Evolutionary conservation across 2,329 filamentous ascomycete species (phyloP), one percentile per base, ranked within the genome.

Genomic region (Rosellinia necatrix): DNA sequence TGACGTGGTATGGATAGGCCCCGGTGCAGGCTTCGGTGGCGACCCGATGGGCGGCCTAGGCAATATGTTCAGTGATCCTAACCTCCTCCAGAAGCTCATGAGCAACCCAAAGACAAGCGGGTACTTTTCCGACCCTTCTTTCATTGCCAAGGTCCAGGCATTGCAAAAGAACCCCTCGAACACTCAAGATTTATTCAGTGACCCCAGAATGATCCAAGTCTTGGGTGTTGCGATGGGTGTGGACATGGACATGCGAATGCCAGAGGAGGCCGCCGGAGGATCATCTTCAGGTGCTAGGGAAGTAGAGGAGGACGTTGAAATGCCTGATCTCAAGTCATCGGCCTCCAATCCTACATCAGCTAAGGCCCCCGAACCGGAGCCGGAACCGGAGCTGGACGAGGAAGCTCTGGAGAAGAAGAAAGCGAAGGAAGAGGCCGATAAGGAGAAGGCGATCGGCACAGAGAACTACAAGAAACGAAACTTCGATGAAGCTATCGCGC

Each of bases 401-500:
- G 94, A 97, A 73, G 83, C 87, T 0, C 72, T 86, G 53, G 90
- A 89, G 59, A 92, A 92, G 76, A 90, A 90, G 77, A 90, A 94
- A 80, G 91, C 91, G 35, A 96, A 97, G 80, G 90, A 88, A 69
- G 91, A 89, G 61, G 94, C 92, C 40, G 94, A 99, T 67, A 90
- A 92, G 72, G 90, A 97, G 77, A 99, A 99, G 85, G 90, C 88
- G 25, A 80, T 96, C 54, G 94, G 94, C 55, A 99, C 93, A 12
- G 91, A 94, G 66, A 88, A 88, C 74, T 99, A 99, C 83, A 99
- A 99, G 87, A 97, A 97, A 84, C 88, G 91, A 66, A 87, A 97
- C 71, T 97, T 99, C 65, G 94, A 97, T 68, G 86, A 89, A 70
- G 94, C 94, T 47, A 97, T 99, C 68, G 85, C 87, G 71, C 91